Conservation (phyloP, 768 basidiomycete genomes). For the Suillus placidus region DNA sequence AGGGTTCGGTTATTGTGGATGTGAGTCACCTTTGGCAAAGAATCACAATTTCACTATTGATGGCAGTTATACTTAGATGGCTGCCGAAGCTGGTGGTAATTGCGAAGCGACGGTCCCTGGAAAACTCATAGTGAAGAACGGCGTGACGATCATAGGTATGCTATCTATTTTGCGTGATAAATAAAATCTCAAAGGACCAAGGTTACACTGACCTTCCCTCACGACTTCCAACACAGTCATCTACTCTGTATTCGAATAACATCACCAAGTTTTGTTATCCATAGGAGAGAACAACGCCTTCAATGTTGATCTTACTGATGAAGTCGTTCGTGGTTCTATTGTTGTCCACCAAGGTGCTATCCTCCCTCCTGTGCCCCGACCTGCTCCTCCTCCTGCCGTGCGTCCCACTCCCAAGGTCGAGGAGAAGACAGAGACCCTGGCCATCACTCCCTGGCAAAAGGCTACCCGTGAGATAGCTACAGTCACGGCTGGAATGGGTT, state of each 20-base stretch:
- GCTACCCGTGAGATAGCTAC: slow-evolving; percentile 71
- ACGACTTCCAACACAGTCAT: slow-evolving; percentile 87
- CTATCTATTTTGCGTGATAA: slow-evolving; percentile 8
- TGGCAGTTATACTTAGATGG: slow-evolving; percentile 35
- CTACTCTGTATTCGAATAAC: slow-evolving; percentile 89
- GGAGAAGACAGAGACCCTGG: slow-evolving; percentile 46
- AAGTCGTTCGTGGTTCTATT: slow-evolving; percentile 82
- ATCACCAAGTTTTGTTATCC: slow-evolving; percentile 87
- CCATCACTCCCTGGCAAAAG: slow-evolving; percentile 88
- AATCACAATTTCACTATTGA: slow-evolving; percentile 16
- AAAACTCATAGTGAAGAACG: slow-evolving; percentile 64
- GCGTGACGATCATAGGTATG: slow-evolving; percentile 82
- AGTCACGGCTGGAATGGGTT: slow-evolving; percentile 77
- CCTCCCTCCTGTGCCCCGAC: slow-evolving; percentile 68
- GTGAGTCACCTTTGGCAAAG: slow-evolving; percentile 22
- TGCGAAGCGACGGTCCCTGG: slow-evolving; percentile 84
- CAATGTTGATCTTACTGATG: slow-evolving; percentile 73
- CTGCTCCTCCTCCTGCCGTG: slow-evolving; percentile 60
- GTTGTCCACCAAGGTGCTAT: slow-evolving; percentile 69
- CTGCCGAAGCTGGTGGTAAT: slow-evolving; percentile 89
- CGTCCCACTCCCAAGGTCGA: slow-evolving; percentile 54
- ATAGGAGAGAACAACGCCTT: slow-evolving; percentile 68
- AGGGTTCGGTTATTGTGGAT: slow-evolving; percentile 88
- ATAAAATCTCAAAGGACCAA: slow-evolving; percentile 27
- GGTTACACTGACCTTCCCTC: slow-evolving; percentile 87